These are phyloP conservation scores for Geotrichum histeridarum DNA, from an alignment of 1,139 yeast genomes.

Conservation along the genomic window DNA sequence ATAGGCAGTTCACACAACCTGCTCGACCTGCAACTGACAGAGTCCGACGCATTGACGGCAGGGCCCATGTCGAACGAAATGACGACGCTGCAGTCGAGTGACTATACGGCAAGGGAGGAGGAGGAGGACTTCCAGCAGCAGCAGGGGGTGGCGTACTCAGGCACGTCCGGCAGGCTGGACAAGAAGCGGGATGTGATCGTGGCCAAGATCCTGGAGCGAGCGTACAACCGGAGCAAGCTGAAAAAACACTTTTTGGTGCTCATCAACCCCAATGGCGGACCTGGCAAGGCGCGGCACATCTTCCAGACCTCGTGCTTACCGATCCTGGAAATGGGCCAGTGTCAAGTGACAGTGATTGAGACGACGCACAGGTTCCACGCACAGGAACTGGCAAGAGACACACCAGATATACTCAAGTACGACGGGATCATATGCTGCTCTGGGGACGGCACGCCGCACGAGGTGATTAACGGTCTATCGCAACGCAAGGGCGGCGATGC, in stretches of 20 bases:
- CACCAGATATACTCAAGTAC: conserved; percentile 41
- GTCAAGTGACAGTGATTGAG: conserved; percentile 50
- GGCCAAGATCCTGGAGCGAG: conserved; percentile 3
- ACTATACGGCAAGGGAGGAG: no score
- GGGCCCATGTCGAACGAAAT: not conserved
- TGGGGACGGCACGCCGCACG: conserved; percentile 96
- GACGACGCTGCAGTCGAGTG: not conserved
- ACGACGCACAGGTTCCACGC: conserved; percentile 74
- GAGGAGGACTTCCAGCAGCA: no score
- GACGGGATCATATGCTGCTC: conserved; percentile 87
- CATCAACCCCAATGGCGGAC: conserved; percentile 87
- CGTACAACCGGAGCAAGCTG: not conserved
- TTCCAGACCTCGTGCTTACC: conserved; percentile 60
- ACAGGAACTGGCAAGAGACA: conserved; percentile 57
- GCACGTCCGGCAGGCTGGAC: no score
- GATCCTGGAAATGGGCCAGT: conserved; percentile 63
- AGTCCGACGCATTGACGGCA: not conserved
- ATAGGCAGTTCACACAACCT: not conserved
- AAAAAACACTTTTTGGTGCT: conserved; percentile 55
- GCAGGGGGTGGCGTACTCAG: no score
- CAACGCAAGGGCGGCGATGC: conserved; percentile 49
- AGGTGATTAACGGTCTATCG: conserved; percentile 81
- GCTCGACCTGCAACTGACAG: not conserved
- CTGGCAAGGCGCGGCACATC: conserved; percentile 64
- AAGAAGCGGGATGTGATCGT: not conserved